These are phyloP conservation scores for Neonectria ditissima DNA, from an alignment of 2,329 filamentous ascomycete species.

Conservation along the genomic window DNA sequence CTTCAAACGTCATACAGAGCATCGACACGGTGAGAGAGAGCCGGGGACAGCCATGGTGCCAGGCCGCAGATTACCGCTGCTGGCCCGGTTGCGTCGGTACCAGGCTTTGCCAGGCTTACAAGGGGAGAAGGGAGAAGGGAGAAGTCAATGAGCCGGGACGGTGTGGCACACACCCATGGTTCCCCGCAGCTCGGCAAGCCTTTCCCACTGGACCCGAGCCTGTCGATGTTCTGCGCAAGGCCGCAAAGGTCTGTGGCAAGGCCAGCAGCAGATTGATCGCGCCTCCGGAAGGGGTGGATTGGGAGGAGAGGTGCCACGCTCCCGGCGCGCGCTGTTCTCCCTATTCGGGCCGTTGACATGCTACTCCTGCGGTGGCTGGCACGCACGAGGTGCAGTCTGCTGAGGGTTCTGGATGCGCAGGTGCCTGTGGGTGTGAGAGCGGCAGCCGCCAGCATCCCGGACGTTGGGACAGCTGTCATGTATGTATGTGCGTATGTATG, in stretches of 20 bases:
- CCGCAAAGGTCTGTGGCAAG: no score
- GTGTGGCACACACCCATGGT: conserved; percentile 43
- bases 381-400: background rate
- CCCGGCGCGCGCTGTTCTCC: conserved; percentile 30
- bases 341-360: conserved; percentile 46
- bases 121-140: conserved; percentile 12
- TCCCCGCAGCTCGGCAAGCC: conserved; percentile 43
- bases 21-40: background rate
- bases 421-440: background rate
- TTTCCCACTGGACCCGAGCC: conserved; percentile 16
- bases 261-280: conserved; percentile 33
- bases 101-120: conserved; percentile 9
- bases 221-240: no score
- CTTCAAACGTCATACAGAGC: background rate
- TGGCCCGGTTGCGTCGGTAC: conserved; percentile 10
- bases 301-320: conserved; percentile 29
- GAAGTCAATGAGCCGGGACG: conserved; percentile 20
- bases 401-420: background rate
- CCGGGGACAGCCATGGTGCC: background rate
- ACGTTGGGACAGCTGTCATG: background rate
- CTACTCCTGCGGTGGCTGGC: conserved; percentile 13
- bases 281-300: conserved; percentile 27
- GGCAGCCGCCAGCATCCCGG: background rate
- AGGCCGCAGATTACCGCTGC: background rate
- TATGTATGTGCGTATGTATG: background rate